Base-by-base conservation (phyloP, 352 stramenopile species). In the Globisporangium viniferum region DNA sequence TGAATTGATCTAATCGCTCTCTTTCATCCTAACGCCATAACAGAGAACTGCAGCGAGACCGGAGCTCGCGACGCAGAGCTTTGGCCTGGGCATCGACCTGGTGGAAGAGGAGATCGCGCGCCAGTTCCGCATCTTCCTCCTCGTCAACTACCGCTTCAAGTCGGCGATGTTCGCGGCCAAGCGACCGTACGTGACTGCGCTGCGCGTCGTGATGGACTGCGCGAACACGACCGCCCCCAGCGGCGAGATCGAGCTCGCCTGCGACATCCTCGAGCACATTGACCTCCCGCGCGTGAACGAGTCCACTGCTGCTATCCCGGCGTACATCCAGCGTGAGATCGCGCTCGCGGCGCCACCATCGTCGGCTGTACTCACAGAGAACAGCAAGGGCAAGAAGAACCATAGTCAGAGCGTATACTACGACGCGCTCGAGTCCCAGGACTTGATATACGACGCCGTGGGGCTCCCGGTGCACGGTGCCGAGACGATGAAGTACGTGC, bases 141-240 rank as follows among this genome's bases (percentile, higher is more conserved):
- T 90, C 39, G 72, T 90, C 55, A 78, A 82, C 68, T 90, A 90
- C 58, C 66, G 76, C 44, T 90, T 90, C 67, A 68, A 86, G 63
- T 83, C 74, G 31, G 73, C 71, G 3, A 90, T 90, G 82, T 68
- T 83, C 36, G 72, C 80, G n/a, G 41, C 64, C 22, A 83, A 82
- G 59, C 70, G 82, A 0, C 78, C 82, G 10, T 88, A 90, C 63
- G 78, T 88, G 55, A 87, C 81, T 1, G 75, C 83, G 24, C 61
- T 88, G 46, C 73, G 71, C 6, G 63, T 90, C n/a, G 81, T 72
- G 2, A 86, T 88, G 80, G 80, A 88, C 68, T 90, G 82, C 66
- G 71, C 69, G 51, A 89, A 89, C 63, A 65, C 60, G 33, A 74
- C 74, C 14, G 66, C 70, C 18, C 31, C 44, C 15, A 48, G 58